phyloP scores from a whole-genome alignment of 73 alveolate species.

The Breviolum minutum region DNA sequence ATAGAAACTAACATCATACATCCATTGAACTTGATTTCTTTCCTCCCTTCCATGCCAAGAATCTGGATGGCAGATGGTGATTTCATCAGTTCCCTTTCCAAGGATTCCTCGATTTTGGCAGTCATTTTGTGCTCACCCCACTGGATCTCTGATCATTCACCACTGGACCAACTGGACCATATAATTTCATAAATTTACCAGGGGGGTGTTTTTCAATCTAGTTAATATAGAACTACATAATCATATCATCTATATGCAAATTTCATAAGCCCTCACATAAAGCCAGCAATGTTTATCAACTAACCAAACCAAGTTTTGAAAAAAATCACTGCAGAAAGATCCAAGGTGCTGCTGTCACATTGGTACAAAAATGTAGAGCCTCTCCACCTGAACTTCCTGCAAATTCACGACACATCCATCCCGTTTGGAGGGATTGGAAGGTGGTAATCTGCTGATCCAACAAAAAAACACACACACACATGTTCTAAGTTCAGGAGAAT shows the following conservation, averaged over 20 bases:
- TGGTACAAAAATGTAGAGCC: slow-evolving; percentile 13
- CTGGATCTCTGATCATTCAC: neutral
- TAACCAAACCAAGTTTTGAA: neutral
- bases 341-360: slow-evolving; percentile 41
- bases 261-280: too few relatives aligned
- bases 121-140: neutral
- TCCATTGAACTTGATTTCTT: too few relatives aligned
- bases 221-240: too few relatives aligned
- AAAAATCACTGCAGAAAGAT: neutral
- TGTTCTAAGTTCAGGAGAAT: too few relatives aligned
- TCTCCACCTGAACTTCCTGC: slow-evolving; percentile 82
- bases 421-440: too few relatives aligned
- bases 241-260: too few relatives aligned
- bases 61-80: neutral
- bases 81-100: slow-evolving; percentile 45
- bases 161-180: neutral
- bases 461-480: too few relatives aligned
- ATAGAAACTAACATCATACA: too few relatives aligned
- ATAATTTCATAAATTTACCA: too few relatives aligned
- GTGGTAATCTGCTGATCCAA: too few relatives aligned
- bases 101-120: neutral
- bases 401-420: neutral
- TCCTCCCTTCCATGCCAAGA: neutral
- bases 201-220: too few relatives aligned
- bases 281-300: too few relatives aligned